Conservation (phyloP, 164 flowering plant genomes). For the Berberis vulgaris region DNA sequence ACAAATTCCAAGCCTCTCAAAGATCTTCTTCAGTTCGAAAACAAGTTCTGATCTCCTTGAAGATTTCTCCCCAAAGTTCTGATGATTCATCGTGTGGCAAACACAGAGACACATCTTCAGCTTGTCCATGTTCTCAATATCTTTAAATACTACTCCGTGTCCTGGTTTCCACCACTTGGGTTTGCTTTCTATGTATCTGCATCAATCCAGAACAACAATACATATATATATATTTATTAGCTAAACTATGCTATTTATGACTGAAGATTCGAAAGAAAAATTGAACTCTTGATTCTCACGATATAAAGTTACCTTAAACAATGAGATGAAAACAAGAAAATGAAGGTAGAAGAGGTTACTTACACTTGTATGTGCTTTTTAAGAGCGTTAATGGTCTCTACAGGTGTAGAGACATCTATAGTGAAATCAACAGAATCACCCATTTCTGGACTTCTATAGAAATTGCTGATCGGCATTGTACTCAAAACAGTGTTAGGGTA, state of each 20-base stretch:
- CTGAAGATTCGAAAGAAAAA: background rate
- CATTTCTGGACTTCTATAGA: constrained; percentile 31
- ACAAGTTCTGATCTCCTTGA: constrained; percentile 53
- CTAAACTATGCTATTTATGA: background rate
- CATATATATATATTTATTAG: background rate
- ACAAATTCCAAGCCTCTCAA: constrained; percentile 51
- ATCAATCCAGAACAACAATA: background rate
- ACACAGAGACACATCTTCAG: constrained; percentile 58
- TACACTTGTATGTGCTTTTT: constrained; percentile 45
- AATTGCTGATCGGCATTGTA: constrained; percentile 27
- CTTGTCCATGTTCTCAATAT: constrained; percentile 64
- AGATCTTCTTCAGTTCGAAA: constrained; percentile 54
- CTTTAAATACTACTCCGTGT: constrained; percentile 50
- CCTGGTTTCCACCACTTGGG: constrained; percentile 58
- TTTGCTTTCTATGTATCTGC: constrained; percentile 34
- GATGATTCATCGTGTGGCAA: constrained; percentile 72
- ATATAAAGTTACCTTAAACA: too few relatives aligned
- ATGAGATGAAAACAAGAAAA: background rate
- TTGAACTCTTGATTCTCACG: too few relatives aligned
- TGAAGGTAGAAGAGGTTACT: background rate
- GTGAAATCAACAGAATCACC: constrained; percentile 34
- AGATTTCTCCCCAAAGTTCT: constrained; percentile 47
- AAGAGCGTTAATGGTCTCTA: constrained; percentile 40
- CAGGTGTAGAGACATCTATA: constrained; percentile 50
- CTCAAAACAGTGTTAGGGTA: constrained; percentile 21